Evolutionary conservation across 2,329 filamentous ascomycete species (phyloP).

Genomic region (Polychaeton citri): DNA sequence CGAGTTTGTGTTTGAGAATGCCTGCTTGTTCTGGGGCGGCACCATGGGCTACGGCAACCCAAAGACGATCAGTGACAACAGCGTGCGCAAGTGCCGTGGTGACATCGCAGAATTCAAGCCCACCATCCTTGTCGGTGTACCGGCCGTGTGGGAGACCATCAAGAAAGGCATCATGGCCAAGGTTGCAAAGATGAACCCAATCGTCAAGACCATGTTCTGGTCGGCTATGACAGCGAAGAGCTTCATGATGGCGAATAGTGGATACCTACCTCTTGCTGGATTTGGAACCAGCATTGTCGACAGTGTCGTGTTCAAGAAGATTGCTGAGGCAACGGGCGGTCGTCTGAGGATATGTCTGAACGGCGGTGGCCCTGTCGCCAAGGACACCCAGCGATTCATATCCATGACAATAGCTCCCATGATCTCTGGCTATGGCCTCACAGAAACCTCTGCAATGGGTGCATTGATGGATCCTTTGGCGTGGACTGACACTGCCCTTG

Average conservation of each 20-base stretch:
- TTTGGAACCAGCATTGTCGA: slow-evolving; percentile 58
- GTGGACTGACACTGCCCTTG: slow-evolving; percentile 66
- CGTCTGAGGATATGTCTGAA: slow-evolving; percentile 83
- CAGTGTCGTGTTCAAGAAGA: slow-evolving; percentile 75
- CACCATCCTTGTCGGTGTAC: slow-evolving; percentile 84
- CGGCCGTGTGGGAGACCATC: slow-evolving; percentile 92
- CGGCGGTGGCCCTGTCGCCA: slow-evolving; percentile 79
- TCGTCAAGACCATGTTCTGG: slow-evolving; percentile 71
- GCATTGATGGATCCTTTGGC: slow-evolving; percentile 72
- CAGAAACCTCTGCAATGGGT: slow-evolving; percentile 68
- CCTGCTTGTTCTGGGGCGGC: slow-evolving; percentile 77
- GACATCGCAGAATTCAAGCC: slow-evolving; percentile 88
- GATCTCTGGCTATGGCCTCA: slow-evolving; percentile 87
- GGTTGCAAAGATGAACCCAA: slow-evolving; percentile 55
- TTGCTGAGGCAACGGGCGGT: slow-evolving; percentile 82
- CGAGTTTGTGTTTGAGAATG: slow-evolving; percentile 90
- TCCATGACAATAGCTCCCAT: slow-evolving; percentile 88
- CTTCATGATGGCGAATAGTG: slow-evolving; percentile 39
- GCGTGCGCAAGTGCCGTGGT: slow-evolving; percentile 78
- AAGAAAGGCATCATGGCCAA: slow-evolving; percentile 83
- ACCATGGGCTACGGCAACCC: slow-evolving; percentile 89
- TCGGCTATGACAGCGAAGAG: slow-evolving; percentile 47
- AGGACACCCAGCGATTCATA: slow-evolving; percentile 79
- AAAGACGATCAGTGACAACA: slow-evolving; percentile 73
- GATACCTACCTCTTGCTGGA: slow-evolving; percentile 34